Evolutionary conservation across 2,329 filamentous ascomycete species (phyloP), one percentile per base, ranked within the genome.

Genomic region (Helminthosporium solani): DNA sequence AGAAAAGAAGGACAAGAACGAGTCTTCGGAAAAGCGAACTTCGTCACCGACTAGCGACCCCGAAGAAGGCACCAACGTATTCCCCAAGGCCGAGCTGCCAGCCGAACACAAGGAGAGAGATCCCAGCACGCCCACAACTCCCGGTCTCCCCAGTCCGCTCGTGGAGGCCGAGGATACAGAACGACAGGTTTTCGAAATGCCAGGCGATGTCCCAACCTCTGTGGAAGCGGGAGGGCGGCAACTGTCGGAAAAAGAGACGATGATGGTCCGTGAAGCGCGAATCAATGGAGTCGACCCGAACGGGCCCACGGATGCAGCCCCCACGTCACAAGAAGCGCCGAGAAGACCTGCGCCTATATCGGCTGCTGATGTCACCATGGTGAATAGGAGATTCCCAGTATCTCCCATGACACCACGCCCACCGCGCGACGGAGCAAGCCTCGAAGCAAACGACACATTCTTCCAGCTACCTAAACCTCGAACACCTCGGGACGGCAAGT

Each of bases 131-230:
- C 44, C 44, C 12, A 41, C 44, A 1, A 40, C 39, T 33, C 46
- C 35, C 25, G 48, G 48, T 31, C 46, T 52, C 42, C 52, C 51
- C n/a, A 57, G 50, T 34, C 50, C 57, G 2, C 44, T 53, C 3
- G 48, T 54, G 7, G 71, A 73, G 42, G 66, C 60, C 16, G 71
- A 68, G 9, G 64, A 64, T 19, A 63, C 62, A n/a, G 66, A 71
- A 47, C 53, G 54, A 14, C 63, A 65, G 21, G 60, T 78, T 7
- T 75, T 68, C 43, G 80, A 76, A 35, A 81, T 77, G 61, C 76
- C 77, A 0, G 80, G 81, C 2, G 79, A 80, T 8, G 77, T 83
- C 62, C 78, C 77, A 14, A 73, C 74, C 33, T 74, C 76, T 43
- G 77, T 75, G 49, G 74, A 78, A 60, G 75, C 75, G 37, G 75